phyloP scores from a whole-genome alignment of 352 stramenopile genomes.

The Pythium pyrilobum region DNA sequence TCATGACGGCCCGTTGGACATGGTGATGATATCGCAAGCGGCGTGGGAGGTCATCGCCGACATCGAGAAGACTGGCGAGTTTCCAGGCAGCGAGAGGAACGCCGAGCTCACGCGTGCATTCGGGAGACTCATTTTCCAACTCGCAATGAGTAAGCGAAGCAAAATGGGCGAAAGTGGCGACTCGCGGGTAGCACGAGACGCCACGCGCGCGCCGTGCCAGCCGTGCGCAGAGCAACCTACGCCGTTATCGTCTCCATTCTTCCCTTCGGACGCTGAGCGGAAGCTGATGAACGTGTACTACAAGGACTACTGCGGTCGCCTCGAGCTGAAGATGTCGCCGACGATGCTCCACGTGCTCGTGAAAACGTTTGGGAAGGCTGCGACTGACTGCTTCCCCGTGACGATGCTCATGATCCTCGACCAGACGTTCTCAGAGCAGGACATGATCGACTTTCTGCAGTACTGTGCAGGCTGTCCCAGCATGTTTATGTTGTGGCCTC shows the following conservation, averaged over 20 bases:
- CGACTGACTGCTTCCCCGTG: constrained; percentile 46
- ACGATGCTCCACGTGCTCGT: constrained; percentile 47
- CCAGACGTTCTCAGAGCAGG: constrained; percentile 23
- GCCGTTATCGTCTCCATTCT: background rate
- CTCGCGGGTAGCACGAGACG: too few relatives aligned
- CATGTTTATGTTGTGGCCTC: constrained; percentile 35
- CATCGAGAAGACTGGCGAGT: constrained; percentile 20
- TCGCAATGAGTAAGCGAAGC: constrained; percentile 32
- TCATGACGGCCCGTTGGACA: constrained; percentile 26
- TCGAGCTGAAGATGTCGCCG: constrained; percentile 34
- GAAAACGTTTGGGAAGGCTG: constrained; percentile 40
- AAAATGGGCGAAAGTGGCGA: constrained; percentile 25
- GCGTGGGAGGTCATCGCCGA: constrained; percentile 55
- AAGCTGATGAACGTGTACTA: constrained; percentile 67
- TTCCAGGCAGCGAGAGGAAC: background rate
- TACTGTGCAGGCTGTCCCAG: constrained; percentile 22
- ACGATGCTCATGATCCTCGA: constrained; percentile 55
- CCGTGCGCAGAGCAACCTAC: background rate
- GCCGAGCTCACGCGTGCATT: constrained; percentile 22
- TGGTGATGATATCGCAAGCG: constrained; percentile 43
- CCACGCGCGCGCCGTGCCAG: too few relatives aligned
- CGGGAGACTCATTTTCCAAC: constrained; percentile 27
- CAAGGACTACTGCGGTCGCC: constrained; percentile 40
- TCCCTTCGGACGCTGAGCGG: constrained; percentile 26
- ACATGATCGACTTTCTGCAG: constrained; percentile 32